Evolutionary conservation across 2,329 filamentous ascomycete species (phyloP).

Genomic region (Balansia obtecta): DNA sequence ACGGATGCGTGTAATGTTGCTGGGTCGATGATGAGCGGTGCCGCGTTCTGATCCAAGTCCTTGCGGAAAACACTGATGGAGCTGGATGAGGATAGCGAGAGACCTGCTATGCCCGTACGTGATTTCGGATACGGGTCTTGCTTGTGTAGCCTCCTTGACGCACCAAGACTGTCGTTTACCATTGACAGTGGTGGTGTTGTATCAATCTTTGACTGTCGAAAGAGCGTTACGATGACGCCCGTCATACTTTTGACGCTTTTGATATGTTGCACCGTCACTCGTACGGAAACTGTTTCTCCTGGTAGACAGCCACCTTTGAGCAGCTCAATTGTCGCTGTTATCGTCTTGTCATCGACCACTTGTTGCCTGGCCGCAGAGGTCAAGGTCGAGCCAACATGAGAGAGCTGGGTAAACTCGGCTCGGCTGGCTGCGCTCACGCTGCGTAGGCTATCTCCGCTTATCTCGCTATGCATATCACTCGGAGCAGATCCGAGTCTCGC

Average conservation of each 20-base stretch:
- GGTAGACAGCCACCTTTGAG: conserved; percentile 73
- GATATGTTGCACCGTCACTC: conserved; percentile 73
- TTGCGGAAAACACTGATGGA: conserved; percentile 92
- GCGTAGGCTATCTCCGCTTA: conserved; percentile 56
- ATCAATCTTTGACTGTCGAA: conserved; percentile 83
- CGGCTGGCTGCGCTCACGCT: conserved; percentile 55
- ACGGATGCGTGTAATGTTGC: conserved; percentile 64
- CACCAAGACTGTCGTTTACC: conserved; percentile 40
- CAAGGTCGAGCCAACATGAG: conserved; percentile 18
- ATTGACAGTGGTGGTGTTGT: conserved; percentile 46
- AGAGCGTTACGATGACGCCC: conserved; percentile 85
- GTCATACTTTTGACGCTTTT: conserved; percentile 84
- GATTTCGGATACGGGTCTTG: conserved; percentile 83
- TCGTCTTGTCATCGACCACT: conserved; percentile 56
- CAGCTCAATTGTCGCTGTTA: conserved; percentile 76
- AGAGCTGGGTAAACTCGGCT: conserved; percentile 26
- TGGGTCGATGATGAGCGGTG: conserved; percentile 80
- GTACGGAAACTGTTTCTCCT: conserved; percentile 71
- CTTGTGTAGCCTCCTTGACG: conserved; percentile 57
- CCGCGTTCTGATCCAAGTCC: conserved; percentile 79
- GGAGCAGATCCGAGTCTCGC: conserved; percentile 15
- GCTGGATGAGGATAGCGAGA: conserved; percentile 75
- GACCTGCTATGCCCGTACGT: conserved; percentile 70
- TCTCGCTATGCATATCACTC: conserved; percentile 51
- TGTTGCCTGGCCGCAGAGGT: conserved; percentile 26